Evolutionary conservation across 345 rosid species (phyloP), one percentile per base, ranked within the genome.

Genomic region (Adansonia digitata): DNA sequence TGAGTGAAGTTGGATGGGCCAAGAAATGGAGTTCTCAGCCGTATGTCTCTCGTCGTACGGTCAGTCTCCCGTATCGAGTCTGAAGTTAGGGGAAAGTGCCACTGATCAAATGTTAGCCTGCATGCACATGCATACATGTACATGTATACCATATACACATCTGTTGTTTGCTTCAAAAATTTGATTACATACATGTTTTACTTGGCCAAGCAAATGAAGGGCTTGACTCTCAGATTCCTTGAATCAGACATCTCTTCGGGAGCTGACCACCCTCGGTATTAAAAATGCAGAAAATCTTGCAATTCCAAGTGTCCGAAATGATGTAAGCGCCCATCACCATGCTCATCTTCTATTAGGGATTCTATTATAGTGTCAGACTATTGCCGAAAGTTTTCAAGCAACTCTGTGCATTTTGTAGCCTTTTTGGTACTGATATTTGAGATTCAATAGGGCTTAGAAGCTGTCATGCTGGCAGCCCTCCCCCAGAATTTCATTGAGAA

Each of bases 1-100:
- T 94, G 70, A 85, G 82, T 8, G 87, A 90, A 83, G 74, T 61
- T 43, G 97, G 97, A 60, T 94, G 97, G 97, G 97, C 97, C 31
- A 91, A 88, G 90, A 90, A 81, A 83, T 94, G 98, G 97, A 85
- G 90, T 39, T 92, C 97, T 60, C 97, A 94, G 88, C 98, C 97
- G 3, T 92, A 91, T 43, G 89, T 94, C 69, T 94, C 98, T 15
- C 91, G 97, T 43, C 98, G 98, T 72, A 86, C 91, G 92, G 98
- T 94, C 89, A 78, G 88, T 87, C 80, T 84, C 56, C 76, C 15
- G 29, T 73, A 66, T 45, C 60, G 53, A 80, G 72, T 68, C 22
- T 80, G 78, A 76, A 64, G 80, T 77, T 71, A 56, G 60, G 76
- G 67, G 77, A 67, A 71, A 63, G 22, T 56, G 59, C 69, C 42